phyloP scores from a whole-genome alignment of 2,329 filamentous ascomycete genomes.

The Sporothrix dimorphospora region DNA sequence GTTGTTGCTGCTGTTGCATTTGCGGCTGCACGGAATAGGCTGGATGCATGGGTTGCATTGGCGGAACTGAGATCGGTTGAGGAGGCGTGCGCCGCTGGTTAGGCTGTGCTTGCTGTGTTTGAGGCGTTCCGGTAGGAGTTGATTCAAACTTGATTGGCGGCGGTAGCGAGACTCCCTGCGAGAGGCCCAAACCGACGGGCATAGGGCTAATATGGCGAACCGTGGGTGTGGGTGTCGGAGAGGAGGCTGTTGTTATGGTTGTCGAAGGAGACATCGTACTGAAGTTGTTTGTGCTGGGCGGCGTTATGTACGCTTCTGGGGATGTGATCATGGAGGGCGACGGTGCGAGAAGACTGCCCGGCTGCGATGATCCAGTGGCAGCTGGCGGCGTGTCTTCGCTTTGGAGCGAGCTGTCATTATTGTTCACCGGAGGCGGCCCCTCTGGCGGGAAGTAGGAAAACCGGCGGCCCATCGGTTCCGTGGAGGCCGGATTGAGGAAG shows the following conservation, averaged over 20 bases:
- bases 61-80: not conserved
- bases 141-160: constrained; percentile 36
- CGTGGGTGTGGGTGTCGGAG: constrained; percentile 43
- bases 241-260: constrained; percentile 33
- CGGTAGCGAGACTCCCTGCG: not conserved
- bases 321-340: constrained; percentile 46
- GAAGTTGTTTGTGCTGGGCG: constrained; percentile 38
- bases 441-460: constrained; percentile 67
- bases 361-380: not conserved
- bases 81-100: constrained; percentile 34
- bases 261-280: constrained; percentile 45
- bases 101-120: constrained; percentile 35
- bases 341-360: constrained; percentile 28
- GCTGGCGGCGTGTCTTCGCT: constrained; percentile 45
- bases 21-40: constrained; percentile 47
- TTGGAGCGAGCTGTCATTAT: constrained; percentile 31
- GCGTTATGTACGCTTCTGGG: constrained; percentile 47
- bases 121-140: constrained; percentile 29
- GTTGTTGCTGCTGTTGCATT: constrained; percentile 42
- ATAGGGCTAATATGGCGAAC: constrained; percentile 39
- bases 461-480: constrained; percentile 57
- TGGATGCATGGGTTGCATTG: not conserved
- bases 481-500: constrained; percentile 61
- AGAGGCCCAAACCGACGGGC: constrained; percentile 30
- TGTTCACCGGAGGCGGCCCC: constrained; percentile 38